Evolutionary conservation across 2,329 filamentous ascomycete genomes (phyloP).

Genomic region (Alternaria sp.): DNA sequence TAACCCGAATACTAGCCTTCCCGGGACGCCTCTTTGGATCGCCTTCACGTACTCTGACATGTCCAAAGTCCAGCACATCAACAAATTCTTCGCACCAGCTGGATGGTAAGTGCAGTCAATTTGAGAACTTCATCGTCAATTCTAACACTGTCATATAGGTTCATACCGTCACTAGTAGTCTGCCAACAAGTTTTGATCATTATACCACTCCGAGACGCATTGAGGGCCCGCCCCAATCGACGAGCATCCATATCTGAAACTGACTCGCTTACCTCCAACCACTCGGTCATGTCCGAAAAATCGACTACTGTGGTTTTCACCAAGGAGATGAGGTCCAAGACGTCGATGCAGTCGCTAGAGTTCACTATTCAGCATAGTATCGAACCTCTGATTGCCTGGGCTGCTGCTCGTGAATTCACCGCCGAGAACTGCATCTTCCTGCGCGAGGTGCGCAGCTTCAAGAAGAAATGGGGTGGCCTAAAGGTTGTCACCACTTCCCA

Average conservation of each 20-base stretch:
- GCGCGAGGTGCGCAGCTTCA: slow-evolving; percentile 50
- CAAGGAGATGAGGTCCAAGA: slow-evolving; percentile 45
- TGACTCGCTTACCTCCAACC: slow-evolving; percentile 36
- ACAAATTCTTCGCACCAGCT: slow-evolving; percentile 44
- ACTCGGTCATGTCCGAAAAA: slow-evolving; percentile 33
- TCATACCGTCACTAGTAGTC: slow-evolving; percentile 47
- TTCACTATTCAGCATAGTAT: slow-evolving; percentile 47
- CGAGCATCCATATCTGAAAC: slow-evolving; percentile 36
- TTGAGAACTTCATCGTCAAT: not conserved
- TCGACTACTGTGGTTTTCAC: slow-evolving; percentile 29
- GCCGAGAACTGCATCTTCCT: slow-evolving; percentile 51
- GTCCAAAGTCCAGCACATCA: slow-evolving; percentile 33
- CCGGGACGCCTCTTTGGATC: slow-evolving; percentile 50
- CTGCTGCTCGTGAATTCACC: slow-evolving; percentile 48
- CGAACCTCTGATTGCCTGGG: slow-evolving; percentile 47
- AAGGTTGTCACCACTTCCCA: slow-evolving; percentile 41
- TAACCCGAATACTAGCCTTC: slow-evolving; percentile 40
- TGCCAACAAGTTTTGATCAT: slow-evolving; percentile 50
- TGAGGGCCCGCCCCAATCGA: slow-evolving; percentile 30
- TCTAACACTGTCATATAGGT: slow-evolving; percentile 30
- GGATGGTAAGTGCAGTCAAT: slow-evolving; percentile 41
- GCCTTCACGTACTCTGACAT: slow-evolving; percentile 47
- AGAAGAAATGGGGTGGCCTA: slow-evolving; percentile 43
- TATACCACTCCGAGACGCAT: slow-evolving; percentile 45
- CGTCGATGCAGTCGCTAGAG: slow-evolving; percentile 49